A percentile compares a stretch with the other conserved stretches of the same genome.
Conservation (phyloP, 106 monocot species). For the Cymbidium sinense region DNA sequence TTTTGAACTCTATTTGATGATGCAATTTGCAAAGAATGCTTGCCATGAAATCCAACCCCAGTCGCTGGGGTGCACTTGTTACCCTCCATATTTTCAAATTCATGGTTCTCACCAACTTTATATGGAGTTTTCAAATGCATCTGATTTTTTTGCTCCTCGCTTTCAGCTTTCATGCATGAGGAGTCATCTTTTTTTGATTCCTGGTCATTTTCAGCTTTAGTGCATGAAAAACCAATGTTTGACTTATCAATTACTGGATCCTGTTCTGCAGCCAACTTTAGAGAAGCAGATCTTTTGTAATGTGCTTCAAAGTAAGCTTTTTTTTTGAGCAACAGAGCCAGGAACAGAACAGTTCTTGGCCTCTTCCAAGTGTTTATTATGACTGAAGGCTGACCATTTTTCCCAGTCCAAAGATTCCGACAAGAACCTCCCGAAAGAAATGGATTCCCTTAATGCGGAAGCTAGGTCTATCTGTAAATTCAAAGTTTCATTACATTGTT, state of each 20-base stretch:
- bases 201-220: neutral
- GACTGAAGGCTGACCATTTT: constrained; percentile 67
- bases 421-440: constrained; percentile 72
- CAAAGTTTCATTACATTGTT: too few relatives aligned
- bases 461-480: constrained; percentile 8
- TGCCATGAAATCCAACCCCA: too few relatives aligned
- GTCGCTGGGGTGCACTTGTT: too few relatives aligned
- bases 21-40: neutral
- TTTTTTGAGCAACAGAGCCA: constrained; percentile 70
- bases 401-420: constrained; percentile 83
- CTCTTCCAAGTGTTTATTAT: constrained; percentile 71
- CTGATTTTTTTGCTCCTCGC: neutral
- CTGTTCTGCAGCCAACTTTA: constrained; percentile 10
- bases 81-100: too few relatives aligned
- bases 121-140: neutral
- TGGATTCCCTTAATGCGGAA: constrained; percentile 45
- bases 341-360: constrained; percentile 44
- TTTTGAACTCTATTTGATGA: constrained; percentile 1
- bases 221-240: constrained; percentile 4
- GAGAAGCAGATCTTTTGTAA: constrained; percentile 44
- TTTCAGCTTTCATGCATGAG: neutral
- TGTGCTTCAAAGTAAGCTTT: constrained; percentile 62
- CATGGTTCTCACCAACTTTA: neutral
- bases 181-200: neutral
- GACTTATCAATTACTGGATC: constrained; percentile 14